Conservation (phyloP, 1,284 basidiomycete genomes). For the Rhodotorula sp. region DNA sequence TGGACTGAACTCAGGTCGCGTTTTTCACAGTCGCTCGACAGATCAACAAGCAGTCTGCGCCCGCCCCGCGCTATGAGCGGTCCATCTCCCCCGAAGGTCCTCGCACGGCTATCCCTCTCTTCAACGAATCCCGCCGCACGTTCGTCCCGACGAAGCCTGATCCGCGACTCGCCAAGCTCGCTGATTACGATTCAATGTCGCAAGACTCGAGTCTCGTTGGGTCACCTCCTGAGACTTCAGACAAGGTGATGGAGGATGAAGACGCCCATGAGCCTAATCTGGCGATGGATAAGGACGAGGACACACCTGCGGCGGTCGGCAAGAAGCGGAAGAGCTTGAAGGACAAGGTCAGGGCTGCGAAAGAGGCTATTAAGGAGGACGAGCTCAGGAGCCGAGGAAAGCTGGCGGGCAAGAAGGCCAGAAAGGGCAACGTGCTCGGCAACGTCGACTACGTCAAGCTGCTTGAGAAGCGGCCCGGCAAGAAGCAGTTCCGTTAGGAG, state of each 20-base stretch:
- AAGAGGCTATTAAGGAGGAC: constrained; percentile 11
- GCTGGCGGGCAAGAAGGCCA: constrained; percentile 4
- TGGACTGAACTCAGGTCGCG: too few species aligned
- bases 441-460: constrained; percentile 29
- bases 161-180: background rate
- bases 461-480: constrained; percentile 24
- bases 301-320: background rate
- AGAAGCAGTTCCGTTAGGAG: constrained; percentile 22
- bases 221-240: too few species aligned
- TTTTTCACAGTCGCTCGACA: constrained; percentile 2
- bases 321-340: constrained; percentile 12
- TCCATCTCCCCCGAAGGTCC: constrained; percentile 23
- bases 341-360: constrained; percentile 24
- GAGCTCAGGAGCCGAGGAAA: constrained; percentile 10
- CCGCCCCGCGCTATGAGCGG: background rate
- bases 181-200: background rate
- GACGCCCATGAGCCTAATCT: too few species aligned
- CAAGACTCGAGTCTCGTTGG: background rate
- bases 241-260: background rate
- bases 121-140: constrained; percentile 30
- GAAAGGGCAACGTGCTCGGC: constrained; percentile 21
- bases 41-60: constrained; percentile 17
- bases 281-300: background rate
- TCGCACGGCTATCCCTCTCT: constrained; percentile 25
- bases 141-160: constrained; percentile 1